Evolutionary conservation across 148 eudicot species (phyloP).

Genomic region (Diospyros kaki): DNA sequence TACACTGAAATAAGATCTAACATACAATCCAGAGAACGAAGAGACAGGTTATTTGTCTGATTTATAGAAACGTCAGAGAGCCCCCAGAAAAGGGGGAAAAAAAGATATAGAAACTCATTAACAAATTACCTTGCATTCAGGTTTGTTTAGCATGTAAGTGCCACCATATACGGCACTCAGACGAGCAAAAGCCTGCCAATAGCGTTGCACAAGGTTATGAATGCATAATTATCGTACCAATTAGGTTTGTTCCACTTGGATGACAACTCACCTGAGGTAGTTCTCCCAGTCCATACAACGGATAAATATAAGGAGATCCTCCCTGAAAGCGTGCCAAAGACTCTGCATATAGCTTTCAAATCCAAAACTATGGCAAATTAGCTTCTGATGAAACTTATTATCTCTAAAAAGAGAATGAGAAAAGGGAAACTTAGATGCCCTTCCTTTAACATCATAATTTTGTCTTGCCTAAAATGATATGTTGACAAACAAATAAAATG

Average conservation of each 20-base stretch:
- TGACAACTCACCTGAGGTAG: constrained; percentile 18
- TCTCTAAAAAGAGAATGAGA: not conserved
- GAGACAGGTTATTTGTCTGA: not conserved
- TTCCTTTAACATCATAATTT: not conserved
- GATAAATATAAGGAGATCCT: constrained; percentile 95
- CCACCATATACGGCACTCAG: constrained; percentile 91
- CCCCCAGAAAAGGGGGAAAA: not conserved
- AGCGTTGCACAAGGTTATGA: not conserved
- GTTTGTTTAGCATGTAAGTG: constrained; percentile 84
- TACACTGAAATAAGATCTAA: not conserved
- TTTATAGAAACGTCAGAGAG: not conserved
- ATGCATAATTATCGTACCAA: not conserved
- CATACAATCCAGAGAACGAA: not conserved
- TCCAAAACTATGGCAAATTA: constrained; percentile 3
- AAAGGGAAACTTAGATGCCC: not conserved
- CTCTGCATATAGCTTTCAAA: constrained; percentile 37
- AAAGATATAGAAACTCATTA: not conserved
- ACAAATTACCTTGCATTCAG: constrained; percentile 59
- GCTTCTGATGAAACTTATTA: not conserved
- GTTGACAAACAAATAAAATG: not conserved
- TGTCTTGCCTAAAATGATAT: not conserved
- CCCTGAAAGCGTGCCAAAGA: constrained; percentile 70
- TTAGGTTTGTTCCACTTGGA: not conserved
- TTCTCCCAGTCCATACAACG: constrained; percentile 81
- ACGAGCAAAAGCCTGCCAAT: constrained; percentile 70